Base-by-base conservation (phyloP, 352 stramenopile genomes). In the Phytophthora litchii region DNA sequence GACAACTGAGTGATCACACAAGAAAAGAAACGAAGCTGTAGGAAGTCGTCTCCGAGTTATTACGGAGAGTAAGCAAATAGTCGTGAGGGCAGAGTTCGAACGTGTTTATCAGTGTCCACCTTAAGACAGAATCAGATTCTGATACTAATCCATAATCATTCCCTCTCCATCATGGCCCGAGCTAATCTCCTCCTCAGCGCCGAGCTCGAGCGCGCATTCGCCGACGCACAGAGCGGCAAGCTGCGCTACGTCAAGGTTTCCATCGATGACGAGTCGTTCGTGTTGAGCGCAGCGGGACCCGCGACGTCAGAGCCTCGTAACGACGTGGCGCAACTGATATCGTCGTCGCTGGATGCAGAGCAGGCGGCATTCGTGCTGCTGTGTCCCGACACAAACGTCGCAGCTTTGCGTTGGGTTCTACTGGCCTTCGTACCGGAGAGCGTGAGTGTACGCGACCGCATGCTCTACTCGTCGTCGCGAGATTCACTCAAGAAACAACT, bases 391-490 rank as follows among this genome's bases (percentile, higher is more conserved):
- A 84, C 88, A 48, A 76, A 80, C 59, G 80, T 88, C 41, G 61
- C 80, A 3, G 81, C 84, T 37, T 50, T 91, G 52, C 81, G 82
- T 27, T 96, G 87, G 87, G 74, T 93, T 21, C 50, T 96, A 48
- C 59, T 94, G 8, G 82, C 83, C 38, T 94, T 92, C 48, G 87
- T 94, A 19, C 80, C 85, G 6, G 87, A 96, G 48, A 56, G 51
- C 21, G 81, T 88, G 41, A 88, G 70, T 36, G 89, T 94, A 46
- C 82, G 88, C 21, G 88, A 96, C 60, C 93, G 93, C 61, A 97
- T 97, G 89, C 72, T 97, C 23, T 97, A 96, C 75, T 96, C 89
- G 60, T 96, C 87, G 38, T 94, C 89, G 45, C 85, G 89, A 37
- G 86, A 96, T 27, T 94, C 88, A 74, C 71, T 97, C 40, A 95